phyloP scores from a whole-genome alignment of 108 stramenopile genomes.

The Aurantiochytrium sp. region DNA sequence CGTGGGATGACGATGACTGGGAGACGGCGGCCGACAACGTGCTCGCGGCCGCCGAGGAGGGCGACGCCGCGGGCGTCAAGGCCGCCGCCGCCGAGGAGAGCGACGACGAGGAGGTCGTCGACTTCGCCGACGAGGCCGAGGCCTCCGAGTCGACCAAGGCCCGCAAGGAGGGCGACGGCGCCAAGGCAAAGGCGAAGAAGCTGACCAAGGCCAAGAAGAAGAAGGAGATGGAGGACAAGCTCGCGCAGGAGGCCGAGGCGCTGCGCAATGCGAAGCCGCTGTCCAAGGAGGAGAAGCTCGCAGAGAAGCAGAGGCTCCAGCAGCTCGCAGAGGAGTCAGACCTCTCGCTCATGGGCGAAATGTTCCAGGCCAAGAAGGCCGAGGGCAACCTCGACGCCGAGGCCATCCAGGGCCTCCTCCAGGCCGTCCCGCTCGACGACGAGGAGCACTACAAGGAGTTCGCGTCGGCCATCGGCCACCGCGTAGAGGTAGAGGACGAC shows the following conservation, averaged over 20 bases:
- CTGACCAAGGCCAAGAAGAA: not conserved
- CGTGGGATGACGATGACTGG: constrained; percentile 30
- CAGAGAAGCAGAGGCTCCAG: constrained; percentile 26
- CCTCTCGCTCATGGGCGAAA: not conserved
- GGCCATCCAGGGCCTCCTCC: constrained; percentile 22
- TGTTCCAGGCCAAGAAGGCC: constrained; percentile 24
- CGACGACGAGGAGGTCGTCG: constrained; percentile 28
- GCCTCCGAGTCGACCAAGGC: not conserved
- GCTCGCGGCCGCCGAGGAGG: not conserved
- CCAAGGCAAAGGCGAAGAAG: not conserved
- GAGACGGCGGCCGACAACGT: not conserved
- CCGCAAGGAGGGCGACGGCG: not conserved
- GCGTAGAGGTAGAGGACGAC: constrained; percentile 5
- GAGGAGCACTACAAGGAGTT: constrained; percentile 21
- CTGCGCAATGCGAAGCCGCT: not conserved
- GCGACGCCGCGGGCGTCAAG: not conserved
- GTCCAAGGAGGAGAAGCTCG: constrained; percentile 5
- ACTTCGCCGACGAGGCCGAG: not conserved
- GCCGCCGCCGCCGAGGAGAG: not conserved
- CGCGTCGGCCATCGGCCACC: not conserved
- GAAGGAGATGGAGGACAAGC: constrained; percentile 4
- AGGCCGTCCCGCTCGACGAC: not conserved
- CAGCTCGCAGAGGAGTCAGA: not conserved
- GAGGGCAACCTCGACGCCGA: not conserved
- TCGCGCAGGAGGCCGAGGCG: not conserved